Conservation (phyloP, 2,329 filamentous ascomycete genomes). For the Fusarium udum region DNA sequence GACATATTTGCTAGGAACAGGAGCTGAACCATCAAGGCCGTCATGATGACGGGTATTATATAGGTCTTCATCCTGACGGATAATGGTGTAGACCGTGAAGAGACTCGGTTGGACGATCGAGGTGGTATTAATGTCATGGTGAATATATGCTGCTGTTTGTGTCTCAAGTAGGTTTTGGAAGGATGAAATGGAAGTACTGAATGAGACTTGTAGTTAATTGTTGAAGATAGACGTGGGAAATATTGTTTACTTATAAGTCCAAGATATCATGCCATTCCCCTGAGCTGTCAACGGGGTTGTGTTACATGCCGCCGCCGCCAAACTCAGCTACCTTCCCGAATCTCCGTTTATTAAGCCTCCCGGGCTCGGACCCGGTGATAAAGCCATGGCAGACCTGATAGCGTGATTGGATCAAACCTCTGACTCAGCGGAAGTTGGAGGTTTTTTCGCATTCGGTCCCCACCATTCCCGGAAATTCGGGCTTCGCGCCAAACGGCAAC, state of each 20-base stretch:
- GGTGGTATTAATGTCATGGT: neutral
- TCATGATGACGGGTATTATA: neutral
- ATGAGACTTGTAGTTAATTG: neutral
- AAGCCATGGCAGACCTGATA: fast-evolving
- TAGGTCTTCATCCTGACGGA: neutral
- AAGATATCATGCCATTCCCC: neutral
- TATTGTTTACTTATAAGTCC: neutral
- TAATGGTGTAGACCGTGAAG: neutral
- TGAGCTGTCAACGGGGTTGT: neutral
- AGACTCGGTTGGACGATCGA: neutral
- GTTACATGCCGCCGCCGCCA: neutral
- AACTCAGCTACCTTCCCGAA: neutral
- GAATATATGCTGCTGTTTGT: neutral
- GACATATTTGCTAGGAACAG: neutral
- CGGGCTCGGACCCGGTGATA: neutral
- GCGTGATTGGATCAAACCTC: neutral
- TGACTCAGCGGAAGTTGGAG: neutral
- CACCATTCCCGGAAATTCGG: neutral
- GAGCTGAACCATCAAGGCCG: neutral
- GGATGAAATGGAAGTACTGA: neutral
- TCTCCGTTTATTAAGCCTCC: neutral
- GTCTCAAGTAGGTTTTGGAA: too few relatives aligned
- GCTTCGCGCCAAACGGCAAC: neutral
- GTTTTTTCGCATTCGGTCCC: neutral
- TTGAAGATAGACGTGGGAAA: fast-evolving